A percentile compares a stretch with the other conserved stretches of the same genome.
Evolutionary conservation across 2,329 filamentous ascomycete genomes (phyloP).

Genomic region (Aspergillus pseudoterreus): DNA sequence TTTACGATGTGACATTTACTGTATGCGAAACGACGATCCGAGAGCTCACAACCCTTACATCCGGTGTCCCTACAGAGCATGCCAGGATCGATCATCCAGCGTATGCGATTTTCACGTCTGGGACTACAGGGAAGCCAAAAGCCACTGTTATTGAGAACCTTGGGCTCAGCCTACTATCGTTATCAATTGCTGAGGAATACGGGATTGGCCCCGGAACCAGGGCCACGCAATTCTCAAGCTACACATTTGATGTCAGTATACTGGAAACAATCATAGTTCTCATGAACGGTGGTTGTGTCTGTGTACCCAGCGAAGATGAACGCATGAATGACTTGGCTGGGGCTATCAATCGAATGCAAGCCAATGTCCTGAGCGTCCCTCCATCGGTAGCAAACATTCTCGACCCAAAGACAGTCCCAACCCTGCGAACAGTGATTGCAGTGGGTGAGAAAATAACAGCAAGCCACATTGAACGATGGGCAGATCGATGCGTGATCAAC

Average conservation of each 20-base stretch:
- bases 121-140: constrained; percentile 55
- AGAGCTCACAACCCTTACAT: constrained; percentile 21
- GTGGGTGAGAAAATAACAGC: constrained; percentile 45
- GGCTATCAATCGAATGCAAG: constrained; percentile 49
- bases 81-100: constrained; percentile 38
- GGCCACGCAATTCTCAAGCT: constrained; percentile 57
- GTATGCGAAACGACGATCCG: constrained; percentile 26
- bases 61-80: constrained; percentile 10
- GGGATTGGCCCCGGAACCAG: constrained; percentile 52
- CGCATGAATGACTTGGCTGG: constrained; percentile 49
- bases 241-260: constrained; percentile 54
- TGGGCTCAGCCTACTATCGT: constrained; percentile 53
- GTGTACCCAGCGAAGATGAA: constrained; percentile 52
- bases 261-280: constrained; percentile 55
- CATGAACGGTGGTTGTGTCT: constrained; percentile 57
- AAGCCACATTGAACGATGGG: constrained; percentile 44
- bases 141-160: constrained; percentile 62
- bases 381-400: constrained; percentile 54
- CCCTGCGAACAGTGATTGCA: constrained; percentile 41
- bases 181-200: constrained; percentile 50
- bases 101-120: constrained; percentile 60
- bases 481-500: constrained; percentile 42
- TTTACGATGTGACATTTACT: constrained; percentile 25
- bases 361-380: constrained; percentile 55
- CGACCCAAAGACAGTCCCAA: constrained; percentile 42